These are phyloP conservation scores for Colletotrichum kahawae DNA, from an alignment of 2,329 filamentous ascomycete genomes.

Conservation along the genomic window DNA sequence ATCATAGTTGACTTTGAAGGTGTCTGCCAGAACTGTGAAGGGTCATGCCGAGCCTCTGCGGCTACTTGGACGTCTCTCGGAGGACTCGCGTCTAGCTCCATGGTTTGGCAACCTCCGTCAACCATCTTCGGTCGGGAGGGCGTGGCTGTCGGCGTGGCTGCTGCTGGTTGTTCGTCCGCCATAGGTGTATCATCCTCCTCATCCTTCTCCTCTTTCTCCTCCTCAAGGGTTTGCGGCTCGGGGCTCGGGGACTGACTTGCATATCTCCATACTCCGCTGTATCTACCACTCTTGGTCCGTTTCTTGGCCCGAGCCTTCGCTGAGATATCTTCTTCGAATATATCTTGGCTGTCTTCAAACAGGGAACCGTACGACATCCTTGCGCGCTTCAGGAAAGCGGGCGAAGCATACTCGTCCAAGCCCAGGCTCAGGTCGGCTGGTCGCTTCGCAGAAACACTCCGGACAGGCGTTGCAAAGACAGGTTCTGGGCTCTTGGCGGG, in stretches of 20 bases:
- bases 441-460: constrained; percentile 31
- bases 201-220: constrained; percentile 30
- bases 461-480: neutral
- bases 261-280: constrained; percentile 76
- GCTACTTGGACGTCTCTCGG: constrained; percentile 19
- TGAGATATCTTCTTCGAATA: constrained; percentile 72
- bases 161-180: neutral
- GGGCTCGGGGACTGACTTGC: constrained; percentile 75
- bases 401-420: constrained; percentile 70
- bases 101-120: constrained; percentile 36
- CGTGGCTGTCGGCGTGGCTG: constrained; percentile 17
- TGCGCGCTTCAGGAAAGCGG: constrained; percentile 78
- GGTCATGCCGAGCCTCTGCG: constrained; percentile 11
- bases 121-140: constrained; percentile 28
- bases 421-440: constrained; percentile 39
- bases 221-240: constrained; percentile 47
- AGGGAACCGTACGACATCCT: constrained; percentile 72
- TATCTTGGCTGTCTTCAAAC: constrained; percentile 68
- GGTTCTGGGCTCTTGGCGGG: constrained; percentile 24
- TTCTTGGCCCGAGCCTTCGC: constrained; percentile 69
- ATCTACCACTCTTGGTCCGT: constrained; percentile 70
- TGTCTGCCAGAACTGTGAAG: constrained; percentile 3
- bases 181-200: constrained; percentile 22
- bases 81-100: constrained; percentile 26
- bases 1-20: constrained; percentile 16